phyloP scores from a whole-genome alignment of 768 basidiomycete genomes.

The Hypholoma fasciculare region DNA sequence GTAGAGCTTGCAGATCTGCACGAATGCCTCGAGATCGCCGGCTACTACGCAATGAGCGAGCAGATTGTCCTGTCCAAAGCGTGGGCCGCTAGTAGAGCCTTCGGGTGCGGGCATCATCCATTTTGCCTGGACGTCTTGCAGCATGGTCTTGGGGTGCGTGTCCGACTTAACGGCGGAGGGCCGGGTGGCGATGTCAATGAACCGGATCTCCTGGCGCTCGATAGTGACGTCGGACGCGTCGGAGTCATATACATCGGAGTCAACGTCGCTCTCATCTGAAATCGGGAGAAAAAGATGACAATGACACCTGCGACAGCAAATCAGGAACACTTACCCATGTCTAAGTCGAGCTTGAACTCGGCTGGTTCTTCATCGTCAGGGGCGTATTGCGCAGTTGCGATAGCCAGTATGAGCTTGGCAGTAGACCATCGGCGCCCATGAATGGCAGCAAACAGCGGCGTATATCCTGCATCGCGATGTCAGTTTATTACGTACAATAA shows the following conservation, averaged over 20 bases:
- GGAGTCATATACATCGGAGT: constrained; percentile 29
- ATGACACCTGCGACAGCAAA: too few relatives aligned
- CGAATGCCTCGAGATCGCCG: constrained; percentile 52
- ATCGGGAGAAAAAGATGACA: neutral
- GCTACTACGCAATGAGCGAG: constrained; percentile 39
- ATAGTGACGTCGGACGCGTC: constrained; percentile 40
- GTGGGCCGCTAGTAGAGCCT: neutral
- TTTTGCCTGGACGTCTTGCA: constrained; percentile 20
- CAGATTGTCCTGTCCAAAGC: constrained; percentile 12
- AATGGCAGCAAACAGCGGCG: constrained; percentile 52
- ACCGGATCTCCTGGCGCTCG: constrained; percentile 38
- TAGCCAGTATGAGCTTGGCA: constrained; percentile 58
- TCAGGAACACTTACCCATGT: constrained; percentile 28
- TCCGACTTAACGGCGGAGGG: constrained; percentile 43
- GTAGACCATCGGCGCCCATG: constrained; percentile 53
- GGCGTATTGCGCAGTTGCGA: constrained; percentile 55
- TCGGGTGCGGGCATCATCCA: neutral
- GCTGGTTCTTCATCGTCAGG: constrained; percentile 32
- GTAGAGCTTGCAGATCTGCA: constrained; percentile 46
- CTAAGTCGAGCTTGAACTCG: constrained; percentile 33
- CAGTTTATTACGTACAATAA: neutral
- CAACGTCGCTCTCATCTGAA: constrained; percentile 39
- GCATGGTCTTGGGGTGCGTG: constrained; percentile 36
- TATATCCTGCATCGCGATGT: constrained; percentile 33
- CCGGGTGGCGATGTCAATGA: constrained; percentile 53